Conservation (phyloP, 306 rosid genomes). For the Oxytropis ochrocephala region DNA sequence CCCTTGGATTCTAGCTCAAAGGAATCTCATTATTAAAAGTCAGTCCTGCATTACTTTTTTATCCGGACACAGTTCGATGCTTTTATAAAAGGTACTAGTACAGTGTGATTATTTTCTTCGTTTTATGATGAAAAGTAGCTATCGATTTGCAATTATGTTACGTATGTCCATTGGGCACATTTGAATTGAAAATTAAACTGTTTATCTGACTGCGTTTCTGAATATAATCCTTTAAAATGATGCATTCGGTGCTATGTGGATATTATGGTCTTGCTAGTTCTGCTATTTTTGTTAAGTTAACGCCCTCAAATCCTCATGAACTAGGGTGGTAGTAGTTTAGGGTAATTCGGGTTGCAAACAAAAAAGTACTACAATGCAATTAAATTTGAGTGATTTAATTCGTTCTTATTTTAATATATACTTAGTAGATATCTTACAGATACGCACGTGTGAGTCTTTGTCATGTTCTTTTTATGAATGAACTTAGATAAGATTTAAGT, state of each 20-base stretch:
- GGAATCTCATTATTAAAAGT: conserved; percentile 11
- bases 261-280: not conserved
- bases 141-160: not conserved
- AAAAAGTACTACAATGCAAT: too few species aligned
- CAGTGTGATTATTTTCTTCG: not conserved
- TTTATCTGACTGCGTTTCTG: not conserved
- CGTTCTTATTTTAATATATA: too few species aligned
- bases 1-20: not conserved
- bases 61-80: not conserved
- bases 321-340: too few species aligned
- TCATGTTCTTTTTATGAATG: too few species aligned
- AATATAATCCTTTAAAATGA: not conserved
- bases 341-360: too few species aligned
- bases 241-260: not conserved
- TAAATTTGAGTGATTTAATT: too few species aligned
- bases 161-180: not conserved
- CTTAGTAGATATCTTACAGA: too few species aligned
- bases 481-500: too few species aligned
- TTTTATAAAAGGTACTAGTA: not conserved
- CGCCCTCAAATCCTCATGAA: too few species aligned
- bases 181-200: not conserved
- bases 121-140: not conserved
- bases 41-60: not conserved
- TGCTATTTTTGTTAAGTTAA: not conserved
- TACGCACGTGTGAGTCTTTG: too few species aligned